These are phyloP conservation scores for Exophiala dermatitidis DNA, from an alignment of 2,329 filamentous ascomycete species.

Conservation along the genomic window DNA sequence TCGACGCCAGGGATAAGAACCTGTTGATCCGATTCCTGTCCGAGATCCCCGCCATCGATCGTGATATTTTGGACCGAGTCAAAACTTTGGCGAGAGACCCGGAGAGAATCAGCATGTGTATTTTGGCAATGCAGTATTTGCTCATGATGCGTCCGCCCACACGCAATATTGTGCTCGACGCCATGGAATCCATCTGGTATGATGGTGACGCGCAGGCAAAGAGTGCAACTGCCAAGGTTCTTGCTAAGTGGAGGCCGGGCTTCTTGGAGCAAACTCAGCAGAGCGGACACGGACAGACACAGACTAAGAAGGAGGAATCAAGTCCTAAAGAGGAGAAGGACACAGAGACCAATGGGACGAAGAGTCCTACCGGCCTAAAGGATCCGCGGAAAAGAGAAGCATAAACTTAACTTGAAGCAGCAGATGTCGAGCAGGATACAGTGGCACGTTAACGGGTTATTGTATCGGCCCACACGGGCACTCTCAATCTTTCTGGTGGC, in stretches of 20 bases:
- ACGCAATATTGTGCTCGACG: conserved; percentile 50
- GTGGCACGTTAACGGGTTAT: not conserved
- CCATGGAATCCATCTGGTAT: conserved; percentile 51
- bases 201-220: conserved; percentile 46
- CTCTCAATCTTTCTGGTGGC: conserved; percentile 33
- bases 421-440: conserved; percentile 1
- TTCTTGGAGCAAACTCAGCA: conserved; percentile 15
- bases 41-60: conserved; percentile 75
- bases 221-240: conserved; percentile 46
- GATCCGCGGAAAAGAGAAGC: conserved; percentile 12
- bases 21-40: conserved; percentile 83
- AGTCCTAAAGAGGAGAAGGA: not conserved
- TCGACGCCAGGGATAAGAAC: conserved; percentile 78
- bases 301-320: conserved; percentile 16
- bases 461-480: conserved; percentile 10
- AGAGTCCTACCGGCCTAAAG: conserved; percentile 2
- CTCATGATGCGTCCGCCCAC: conserved; percentile 55
- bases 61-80: conserved; percentile 64
- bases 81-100: conserved; percentile 57
- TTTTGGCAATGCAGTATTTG: conserved; percentile 53
- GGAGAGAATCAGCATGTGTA: conserved; percentile 53
- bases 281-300: not conserved
- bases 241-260: conserved; percentile 49
- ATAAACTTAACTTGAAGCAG: not conserved
- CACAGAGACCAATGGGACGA: conserved; percentile 11